These are phyloP conservation scores for Blastocladiella emersonii DNA, from an alignment of 371 early-diverging fungal genomes.

Conservation along the genomic window DNA sequence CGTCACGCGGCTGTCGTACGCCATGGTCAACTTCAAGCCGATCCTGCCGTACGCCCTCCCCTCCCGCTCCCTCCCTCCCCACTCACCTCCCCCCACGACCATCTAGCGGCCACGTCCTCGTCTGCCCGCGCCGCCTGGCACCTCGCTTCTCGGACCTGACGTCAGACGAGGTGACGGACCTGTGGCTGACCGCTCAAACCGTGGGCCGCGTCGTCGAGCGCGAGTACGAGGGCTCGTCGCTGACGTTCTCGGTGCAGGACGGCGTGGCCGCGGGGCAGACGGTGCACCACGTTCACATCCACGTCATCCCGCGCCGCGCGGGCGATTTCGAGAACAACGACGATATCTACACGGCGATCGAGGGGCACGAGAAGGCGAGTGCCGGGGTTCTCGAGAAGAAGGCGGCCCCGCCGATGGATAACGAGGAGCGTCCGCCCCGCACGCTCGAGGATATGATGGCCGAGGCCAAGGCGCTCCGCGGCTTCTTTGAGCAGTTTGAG, in stretches of 20 bases:
- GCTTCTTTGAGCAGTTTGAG: no score
- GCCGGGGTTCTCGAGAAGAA: conserved; percentile 1
- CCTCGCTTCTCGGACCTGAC: conserved; percentile 57
- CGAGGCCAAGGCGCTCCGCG: conserved; percentile 47
- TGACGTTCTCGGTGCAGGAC: conserved; percentile 68
- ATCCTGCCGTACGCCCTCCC: conserved; percentile 43
- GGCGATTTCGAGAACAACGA: conserved; percentile 81
- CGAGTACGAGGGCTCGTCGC: conserved; percentile 46
- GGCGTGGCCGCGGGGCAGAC: conserved; percentile 83
- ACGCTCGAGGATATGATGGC: conserved; percentile 58
- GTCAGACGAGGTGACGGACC: conserved; percentile 63
- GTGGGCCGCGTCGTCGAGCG: conserved; percentile 63
- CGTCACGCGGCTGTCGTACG: conserved; percentile 48
- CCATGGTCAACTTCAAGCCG: conserved; percentile 80
- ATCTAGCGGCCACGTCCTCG: conserved; percentile 55
- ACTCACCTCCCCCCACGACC: background rate
- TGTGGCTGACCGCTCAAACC: conserved; percentile 60
- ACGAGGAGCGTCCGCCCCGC: conserved; percentile 46
- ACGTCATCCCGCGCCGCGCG: conserved; percentile 71
- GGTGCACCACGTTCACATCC: conserved; percentile 83
- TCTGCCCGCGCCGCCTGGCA: conserved; percentile 51
- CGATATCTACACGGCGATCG: conserved; percentile 69
- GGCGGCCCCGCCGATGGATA: conserved; percentile 34
- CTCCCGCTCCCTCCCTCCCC: background rate
- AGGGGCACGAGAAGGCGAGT: conserved; percentile 23